Base-by-base conservation (phyloP, 768 basidiomycete genomes). In the Roridomyces roridus region DNA sequence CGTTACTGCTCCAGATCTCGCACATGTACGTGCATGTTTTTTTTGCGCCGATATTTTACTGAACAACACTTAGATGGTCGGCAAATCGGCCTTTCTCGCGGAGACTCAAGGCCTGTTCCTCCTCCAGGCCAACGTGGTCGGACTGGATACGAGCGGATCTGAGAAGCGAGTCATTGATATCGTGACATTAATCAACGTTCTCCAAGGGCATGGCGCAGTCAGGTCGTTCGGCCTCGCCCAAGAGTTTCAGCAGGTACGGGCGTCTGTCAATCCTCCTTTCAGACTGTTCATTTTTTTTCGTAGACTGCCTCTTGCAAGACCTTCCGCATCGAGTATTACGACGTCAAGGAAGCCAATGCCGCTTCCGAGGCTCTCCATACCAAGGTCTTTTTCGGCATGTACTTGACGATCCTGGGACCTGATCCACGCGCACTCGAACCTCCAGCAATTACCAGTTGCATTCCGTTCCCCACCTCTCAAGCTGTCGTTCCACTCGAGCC, bases 251-350 rank as follows among this genome's bases (percentile, higher is more conserved):
- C 53, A 63, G 57, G 61, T 51, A 48, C 11, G 45, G 23, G 5
- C n/a, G 17, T 12, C n/a, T 14, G n/a, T 29, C 18, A 2, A 11
- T 20, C 26, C 2, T 2, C 50, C 5, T 2, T 37, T 44, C 12
- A 37, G 18, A 17, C n/a, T 21, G 14, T 4, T 21, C 23, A 18
- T 24, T 25, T 14, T 9, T 25, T 31, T 20, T 53, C 34, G 2
- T 35, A 55, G 48, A 59, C 73, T 68, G 44, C 55, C 11, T 37
- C 53, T 7, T 57, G 61, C 8, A 67, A 64, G 70, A 70, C 79
- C 25, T 91, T 85, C 69, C 72, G 71, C 36, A 81, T 86, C 47
- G 89, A 91, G 60, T 94, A 83, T 67, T 88, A 80, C 65, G 89
- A 92, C 65, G 76, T 83, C 24, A 79, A 88, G 23, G 79, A 80